Conservation (phyloP, 2,329 filamentous ascomycete genomes). For the Epichloe gansuensis region DNA sequence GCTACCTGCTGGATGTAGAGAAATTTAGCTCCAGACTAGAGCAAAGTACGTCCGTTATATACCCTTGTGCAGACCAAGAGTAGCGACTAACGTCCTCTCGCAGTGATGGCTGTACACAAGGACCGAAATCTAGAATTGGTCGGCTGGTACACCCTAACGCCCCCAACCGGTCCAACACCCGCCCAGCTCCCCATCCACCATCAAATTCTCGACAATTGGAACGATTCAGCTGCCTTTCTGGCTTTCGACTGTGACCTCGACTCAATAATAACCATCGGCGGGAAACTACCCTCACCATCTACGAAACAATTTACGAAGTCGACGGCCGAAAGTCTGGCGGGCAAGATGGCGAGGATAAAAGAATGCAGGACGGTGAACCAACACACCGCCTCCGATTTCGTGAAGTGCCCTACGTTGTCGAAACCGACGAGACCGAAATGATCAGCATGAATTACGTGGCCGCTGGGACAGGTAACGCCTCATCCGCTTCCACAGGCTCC, state of each 20-base stretch:
- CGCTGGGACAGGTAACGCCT: conserved; percentile 64
- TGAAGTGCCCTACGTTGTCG: conserved; percentile 74
- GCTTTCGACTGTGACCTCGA: conserved; percentile 66
- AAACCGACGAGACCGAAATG: conserved; percentile 95
- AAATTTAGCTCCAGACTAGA: conserved; percentile 74
- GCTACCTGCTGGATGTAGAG: conserved; percentile 48
- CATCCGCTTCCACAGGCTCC: conserved; percentile 27
- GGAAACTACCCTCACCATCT: conserved; percentile 85
- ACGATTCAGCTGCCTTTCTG: conserved; percentile 78
- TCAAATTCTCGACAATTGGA: conserved; percentile 61
- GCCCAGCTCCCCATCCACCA: conserved; percentile 63
- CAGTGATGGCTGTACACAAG: conserved; percentile 84
- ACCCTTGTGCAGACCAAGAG: too few species aligned
- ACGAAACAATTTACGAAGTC: conserved; percentile 73
- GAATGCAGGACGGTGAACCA: conserved; percentile 55
- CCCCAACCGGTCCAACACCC: conserved; percentile 56
- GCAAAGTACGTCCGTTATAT: conserved; percentile 53
- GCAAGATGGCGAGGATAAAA: conserved; percentile 51
- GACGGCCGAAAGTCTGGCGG: conserved; percentile 36
- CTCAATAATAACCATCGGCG: conserved; percentile 46
- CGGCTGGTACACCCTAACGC: conserved; percentile 79
- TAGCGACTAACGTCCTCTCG: background rate
- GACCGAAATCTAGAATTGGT: conserved; percentile 72
- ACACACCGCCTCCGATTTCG: conserved; percentile 60
- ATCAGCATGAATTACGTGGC: conserved; percentile 93